Conservation (phyloP, 108 stramenopile species). For the Pseudonitzschia multiseries region DNA sequence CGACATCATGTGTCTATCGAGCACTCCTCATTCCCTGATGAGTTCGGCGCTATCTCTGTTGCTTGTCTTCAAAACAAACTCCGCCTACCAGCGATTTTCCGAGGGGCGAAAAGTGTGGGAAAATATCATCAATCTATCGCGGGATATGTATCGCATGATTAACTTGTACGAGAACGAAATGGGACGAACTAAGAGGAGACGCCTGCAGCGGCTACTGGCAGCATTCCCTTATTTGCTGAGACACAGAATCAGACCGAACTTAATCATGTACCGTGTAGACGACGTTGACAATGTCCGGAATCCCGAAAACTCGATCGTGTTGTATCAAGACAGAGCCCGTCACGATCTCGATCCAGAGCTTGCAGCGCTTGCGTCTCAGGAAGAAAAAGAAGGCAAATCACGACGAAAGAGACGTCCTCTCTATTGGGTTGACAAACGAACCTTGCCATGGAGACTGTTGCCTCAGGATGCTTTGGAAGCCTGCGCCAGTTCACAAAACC, state of each 20-base stretch:
- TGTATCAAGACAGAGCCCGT: conserved; percentile 64
- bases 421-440: conserved; percentile 85
- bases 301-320: conserved; percentile 70
- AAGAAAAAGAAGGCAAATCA: conserved; percentile 62
- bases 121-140: conserved; percentile 57
- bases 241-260: conserved; percentile 78
- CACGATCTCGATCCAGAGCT: conserved; percentile 32
- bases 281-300: conserved; percentile 66
- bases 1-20: conserved; percentile 49
- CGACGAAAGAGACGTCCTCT: conserved; percentile 61
- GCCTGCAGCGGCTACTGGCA: conserved; percentile 70
- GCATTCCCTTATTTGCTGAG: conserved; percentile 84
- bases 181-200: conserved; percentile 60
- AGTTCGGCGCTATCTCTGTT: conserved; percentile 83
- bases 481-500: conserved; percentile 84
- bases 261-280: conserved; percentile 63
- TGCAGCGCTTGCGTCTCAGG: conserved; percentile 56
- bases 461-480: conserved; percentile 63
- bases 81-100: conserved; percentile 90
- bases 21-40: conserved; percentile 76
- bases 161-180: conserved; percentile 83
- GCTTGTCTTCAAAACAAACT: conserved; percentile 90
- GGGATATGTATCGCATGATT: conserved; percentile 83
- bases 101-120: conserved; percentile 89
- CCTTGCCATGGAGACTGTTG: conserved; percentile 79